Percentiles rank a stretch among this genome's conserved stretches.
Conservation (phyloP, 345 rosid genomes). For the Iberis pinnata region DNA sequence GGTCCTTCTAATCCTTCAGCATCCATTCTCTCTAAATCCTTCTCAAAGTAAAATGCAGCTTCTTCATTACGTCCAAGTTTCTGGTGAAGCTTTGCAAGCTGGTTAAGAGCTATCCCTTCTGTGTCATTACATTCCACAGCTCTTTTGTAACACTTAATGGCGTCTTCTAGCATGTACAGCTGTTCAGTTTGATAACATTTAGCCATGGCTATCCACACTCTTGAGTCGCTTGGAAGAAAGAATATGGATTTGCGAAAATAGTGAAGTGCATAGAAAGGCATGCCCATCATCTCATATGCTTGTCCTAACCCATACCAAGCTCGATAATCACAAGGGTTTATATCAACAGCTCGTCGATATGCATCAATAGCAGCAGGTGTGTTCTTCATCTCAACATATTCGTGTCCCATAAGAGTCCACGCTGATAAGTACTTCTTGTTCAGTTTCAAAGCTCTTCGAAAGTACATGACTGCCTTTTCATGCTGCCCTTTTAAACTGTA, state of each 20-base stretch:
- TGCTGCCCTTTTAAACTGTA: constrained; percentile 97
- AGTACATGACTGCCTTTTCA: constrained; percentile 86
- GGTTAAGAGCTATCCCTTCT: constrained; percentile 87
- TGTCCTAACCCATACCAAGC: constrained; percentile 99
- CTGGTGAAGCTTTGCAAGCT: constrained; percentile 66
- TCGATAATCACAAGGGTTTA: constrained; percentile 77
- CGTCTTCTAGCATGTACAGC: constrained; percentile 86
- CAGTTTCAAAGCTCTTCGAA: constrained; percentile 91
- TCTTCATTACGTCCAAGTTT: constrained; percentile 70
- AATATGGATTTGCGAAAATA: constrained; percentile 85
- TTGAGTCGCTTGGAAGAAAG: constrained; percentile 85
- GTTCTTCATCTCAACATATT: constrained; percentile 94
- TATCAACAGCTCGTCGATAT: constrained; percentile 88
- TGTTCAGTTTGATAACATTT: constrained; percentile 83
- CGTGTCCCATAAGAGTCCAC: constrained; percentile 99
- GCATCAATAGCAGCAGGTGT: constrained; percentile 97
- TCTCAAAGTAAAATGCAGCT: constrained; percentile 83
- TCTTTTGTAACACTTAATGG: constrained; percentile 85
- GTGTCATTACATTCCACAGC: constrained; percentile 75
- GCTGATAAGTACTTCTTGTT: constrained; percentile 85
- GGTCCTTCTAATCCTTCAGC: constrained; percentile 94
- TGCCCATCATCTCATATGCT: constrained; percentile 91
- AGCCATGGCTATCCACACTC: constrained; percentile 98
- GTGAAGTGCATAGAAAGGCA: constrained; percentile 92
- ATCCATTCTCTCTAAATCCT: constrained; percentile 91